Evolutionary conservation across 768 basidiomycete genomes (phyloP), one percentile per base, ranked within the genome.

Genomic region (Pulveroboletus sp.): DNA sequence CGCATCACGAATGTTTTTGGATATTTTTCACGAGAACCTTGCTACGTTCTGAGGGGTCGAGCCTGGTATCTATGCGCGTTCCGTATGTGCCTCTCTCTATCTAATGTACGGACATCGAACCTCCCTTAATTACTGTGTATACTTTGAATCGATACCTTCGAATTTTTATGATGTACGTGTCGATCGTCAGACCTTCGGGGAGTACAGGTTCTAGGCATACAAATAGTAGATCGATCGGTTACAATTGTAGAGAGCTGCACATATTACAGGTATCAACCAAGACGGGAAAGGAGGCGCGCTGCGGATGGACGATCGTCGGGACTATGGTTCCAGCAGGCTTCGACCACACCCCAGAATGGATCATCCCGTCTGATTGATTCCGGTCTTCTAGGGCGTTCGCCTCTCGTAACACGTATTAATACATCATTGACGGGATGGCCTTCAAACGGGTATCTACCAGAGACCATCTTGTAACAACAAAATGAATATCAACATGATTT

Each of bases 91-190:
- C 32, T 45, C 43, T 48, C 51, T 9, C 21, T 51, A 58, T 60
- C 40, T 59, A 60, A 29, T 35, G 38, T 62, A 50, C 34, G 47
- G 47, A 66, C 52, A 24, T n/a, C 32, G 44, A 20, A 33, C 20
- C 21, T 40, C 47, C 7, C 43, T 23, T 56, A 67, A 63, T 67
- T 32, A 17, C n/a, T 55, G 40, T 49, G 46, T 4, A 40, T 48
- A 50, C 17, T 20, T 40, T 41, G 24, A 51, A 53, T 53, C 8
- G 0, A 50, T 55, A 47, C 42, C 48, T 48, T 36, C 19, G 5
- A 20, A 31, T 25, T 33, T 19, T 16, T 14, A 29, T 31, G 21
- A 45, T 4, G 34, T 29, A 9, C 33, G 31, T 31, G 32, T 46
- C 41, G 25, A 25, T 20, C 25, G 25, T 27, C 25, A 27, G 25